Conservation (phyloP, 306 rosid genomes). For the Erythrophleum fordii region DNA sequence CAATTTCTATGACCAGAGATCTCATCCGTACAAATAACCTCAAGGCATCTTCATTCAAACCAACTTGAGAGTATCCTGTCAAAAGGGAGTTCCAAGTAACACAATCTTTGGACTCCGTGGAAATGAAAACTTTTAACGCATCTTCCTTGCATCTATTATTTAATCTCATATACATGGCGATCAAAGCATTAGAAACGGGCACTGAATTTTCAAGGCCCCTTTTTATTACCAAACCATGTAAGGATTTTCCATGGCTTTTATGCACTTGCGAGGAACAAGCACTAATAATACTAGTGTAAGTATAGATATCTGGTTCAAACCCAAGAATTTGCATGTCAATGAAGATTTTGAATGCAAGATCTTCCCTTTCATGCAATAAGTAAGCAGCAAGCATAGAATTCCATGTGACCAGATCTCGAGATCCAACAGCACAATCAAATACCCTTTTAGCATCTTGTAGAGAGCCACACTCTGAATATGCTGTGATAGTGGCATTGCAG, state of each 20-base stretch:
- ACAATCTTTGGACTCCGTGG: conserved; percentile 64
- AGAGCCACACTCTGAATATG: conserved; percentile 74
- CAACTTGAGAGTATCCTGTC: conserved; percentile 73
- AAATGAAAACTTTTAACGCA: conserved; percentile 57
- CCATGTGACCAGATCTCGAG: conserved; percentile 76
- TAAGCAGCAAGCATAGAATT: conserved; percentile 81
- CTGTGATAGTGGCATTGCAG: conserved; percentile 69
- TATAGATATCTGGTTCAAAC: conserved; percentile 73
- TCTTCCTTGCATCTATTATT: conserved; percentile 58
- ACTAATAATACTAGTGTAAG: conserved; percentile 69
- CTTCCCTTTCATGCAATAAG: conserved; percentile 56
- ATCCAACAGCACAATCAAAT: conserved; percentile 48
- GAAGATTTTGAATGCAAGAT: conserved; percentile 61
- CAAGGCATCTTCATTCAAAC: conserved; percentile 76
- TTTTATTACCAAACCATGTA: conserved; percentile 75
- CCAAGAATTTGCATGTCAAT: conserved; percentile 66
- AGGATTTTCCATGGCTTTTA: conserved; percentile 55
- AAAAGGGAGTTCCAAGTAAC: conserved; percentile 84
- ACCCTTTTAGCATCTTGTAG: conserved; percentile 69
- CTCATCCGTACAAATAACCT: conserved; percentile 63
- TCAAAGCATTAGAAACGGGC: conserved; percentile 76
- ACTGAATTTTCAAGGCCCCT: conserved; percentile 65
- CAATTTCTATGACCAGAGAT: conserved; percentile 50
- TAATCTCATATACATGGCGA: conserved; percentile 74
- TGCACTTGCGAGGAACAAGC: conserved; percentile 55